Conservation (phyloP, 2,329 filamentous ascomycete species). For the Alternaria alternata region DNA sequence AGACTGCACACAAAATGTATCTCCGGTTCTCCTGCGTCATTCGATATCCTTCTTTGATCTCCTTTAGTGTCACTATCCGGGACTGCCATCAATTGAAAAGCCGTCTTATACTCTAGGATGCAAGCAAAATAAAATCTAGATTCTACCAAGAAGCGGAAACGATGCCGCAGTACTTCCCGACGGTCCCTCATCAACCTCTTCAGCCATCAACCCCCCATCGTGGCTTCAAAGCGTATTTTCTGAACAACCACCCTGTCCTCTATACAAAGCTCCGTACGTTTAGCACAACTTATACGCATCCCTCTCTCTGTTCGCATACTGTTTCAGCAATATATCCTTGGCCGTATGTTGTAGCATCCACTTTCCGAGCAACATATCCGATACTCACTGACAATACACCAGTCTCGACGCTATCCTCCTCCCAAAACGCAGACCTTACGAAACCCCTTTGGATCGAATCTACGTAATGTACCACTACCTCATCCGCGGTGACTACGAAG, state of each 20-base stretch:
- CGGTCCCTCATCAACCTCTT: background rate
- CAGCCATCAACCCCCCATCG: background rate
- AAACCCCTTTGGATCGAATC: conserved; percentile 1
- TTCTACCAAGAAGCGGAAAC: background rate
- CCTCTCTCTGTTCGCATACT: background rate
- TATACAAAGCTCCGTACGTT: conserved; percentile 3
- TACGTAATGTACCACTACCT: conserved; percentile 9
- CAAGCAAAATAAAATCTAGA: background rate
- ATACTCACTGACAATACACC: background rate
- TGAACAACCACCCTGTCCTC: conserved; percentile 1
- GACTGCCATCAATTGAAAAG: background rate
- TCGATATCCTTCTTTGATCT: background rate
- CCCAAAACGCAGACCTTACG: background rate
- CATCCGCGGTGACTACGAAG: conserved; percentile 3
- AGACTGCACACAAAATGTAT: background rate
- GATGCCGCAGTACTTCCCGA: background rate
- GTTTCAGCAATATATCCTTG: conserved; percentile 4
- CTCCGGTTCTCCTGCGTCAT: background rate
- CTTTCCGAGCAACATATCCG: background rate
- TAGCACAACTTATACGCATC: background rate
- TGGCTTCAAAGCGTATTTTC: background rate
- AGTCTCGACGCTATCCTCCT: conserved; percentile 1
- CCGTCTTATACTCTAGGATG: background rate
- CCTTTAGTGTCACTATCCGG: background rate
- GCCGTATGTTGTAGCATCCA: background rate